Evolutionary conservation across 169 alveolate genomes (phyloP).

Genomic region (Plasmodium chabaudi): DNA sequence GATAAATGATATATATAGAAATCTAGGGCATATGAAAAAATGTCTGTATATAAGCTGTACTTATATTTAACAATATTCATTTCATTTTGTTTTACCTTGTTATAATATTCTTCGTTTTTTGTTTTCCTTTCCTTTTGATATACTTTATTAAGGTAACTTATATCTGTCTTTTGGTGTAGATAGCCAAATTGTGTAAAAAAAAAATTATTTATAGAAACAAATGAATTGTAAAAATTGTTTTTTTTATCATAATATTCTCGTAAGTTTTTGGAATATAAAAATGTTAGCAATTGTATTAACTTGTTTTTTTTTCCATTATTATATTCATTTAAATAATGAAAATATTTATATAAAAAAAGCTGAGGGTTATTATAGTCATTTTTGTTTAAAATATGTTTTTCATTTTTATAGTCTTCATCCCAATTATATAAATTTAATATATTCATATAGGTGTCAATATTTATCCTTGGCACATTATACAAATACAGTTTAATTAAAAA

Average conservation of each 20-base stretch:
- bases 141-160: not conserved
- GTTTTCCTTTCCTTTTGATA: conserved; percentile 1
- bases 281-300: conserved; percentile 22
- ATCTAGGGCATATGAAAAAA: conserved; percentile 53
- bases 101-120: not conserved
- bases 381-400: conserved; percentile 19
- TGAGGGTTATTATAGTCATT: conserved; percentile 17
- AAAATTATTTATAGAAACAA: conserved; percentile 24
- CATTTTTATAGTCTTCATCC: not conserved
- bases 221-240: conserved; percentile 41
- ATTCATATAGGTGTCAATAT: conserved; percentile 35
- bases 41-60: conserved; percentile 49
- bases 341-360: conserved; percentile 61
- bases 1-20: conserved; percentile 57
- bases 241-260: conserved; percentile 46
- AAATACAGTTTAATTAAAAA: conserved; percentile 56
- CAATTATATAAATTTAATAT: conserved; percentile 21
- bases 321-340: conserved; percentile 35
- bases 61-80: not conserved
- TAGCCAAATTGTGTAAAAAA: conserved; percentile 14
- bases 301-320: conserved; percentile 17
- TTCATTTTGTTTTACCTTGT: not conserved
- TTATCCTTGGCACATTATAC: conserved; percentile 50
- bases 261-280: conserved; percentile 36
- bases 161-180: conserved; percentile 4